Evolutionary conservation across 2,329 filamentous ascomycete species (phyloP).

Genomic region (Chaetomium strumarium): DNA sequence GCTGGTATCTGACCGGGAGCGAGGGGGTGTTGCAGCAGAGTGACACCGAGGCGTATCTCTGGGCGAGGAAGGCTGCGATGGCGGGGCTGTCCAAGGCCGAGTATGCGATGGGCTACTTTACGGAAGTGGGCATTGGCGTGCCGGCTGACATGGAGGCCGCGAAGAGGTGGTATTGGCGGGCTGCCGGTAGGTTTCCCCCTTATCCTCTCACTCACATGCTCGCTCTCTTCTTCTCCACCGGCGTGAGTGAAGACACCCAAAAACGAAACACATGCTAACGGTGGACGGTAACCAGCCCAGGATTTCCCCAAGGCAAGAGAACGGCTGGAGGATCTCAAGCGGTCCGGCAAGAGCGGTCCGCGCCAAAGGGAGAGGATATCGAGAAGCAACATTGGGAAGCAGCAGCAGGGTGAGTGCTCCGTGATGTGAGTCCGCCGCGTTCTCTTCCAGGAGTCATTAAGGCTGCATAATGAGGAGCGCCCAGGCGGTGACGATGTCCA

Average conservation of each 20-base stretch:
- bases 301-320: constrained; percentile 92
- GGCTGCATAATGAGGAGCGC: too few relatives aligned
- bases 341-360: constrained; percentile 63
- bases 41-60: constrained; percentile 94
- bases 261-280: constrained; percentile 15
- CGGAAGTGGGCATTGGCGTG: constrained; percentile 88
- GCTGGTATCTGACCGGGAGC: constrained; percentile 92
- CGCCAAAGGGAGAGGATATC: constrained; percentile 75
- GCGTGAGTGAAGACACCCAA: neutral
- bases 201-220: constrained; percentile 25
- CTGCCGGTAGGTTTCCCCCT: constrained; percentile 77
- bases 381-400: constrained; percentile 71
- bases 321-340: constrained; percentile 85
- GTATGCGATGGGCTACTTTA: constrained; percentile 98
- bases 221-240: constrained; percentile 45
- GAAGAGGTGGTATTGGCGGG: constrained; percentile 96
- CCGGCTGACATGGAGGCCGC: constrained; percentile 85
- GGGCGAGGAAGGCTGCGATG: constrained; percentile 88
- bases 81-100: constrained; percentile 88
- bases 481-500: neutral
- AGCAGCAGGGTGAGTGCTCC: constrained; percentile 82
- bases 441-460: neutral
- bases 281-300: constrained; percentile 59
- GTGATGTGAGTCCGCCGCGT: constrained; percentile 59
- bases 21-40: constrained; percentile 85